These are phyloP conservation scores for Talaromyces wortmannii DNA, from an alignment of 495 filamentous ascomycete species.

Conservation along the genomic window DNA sequence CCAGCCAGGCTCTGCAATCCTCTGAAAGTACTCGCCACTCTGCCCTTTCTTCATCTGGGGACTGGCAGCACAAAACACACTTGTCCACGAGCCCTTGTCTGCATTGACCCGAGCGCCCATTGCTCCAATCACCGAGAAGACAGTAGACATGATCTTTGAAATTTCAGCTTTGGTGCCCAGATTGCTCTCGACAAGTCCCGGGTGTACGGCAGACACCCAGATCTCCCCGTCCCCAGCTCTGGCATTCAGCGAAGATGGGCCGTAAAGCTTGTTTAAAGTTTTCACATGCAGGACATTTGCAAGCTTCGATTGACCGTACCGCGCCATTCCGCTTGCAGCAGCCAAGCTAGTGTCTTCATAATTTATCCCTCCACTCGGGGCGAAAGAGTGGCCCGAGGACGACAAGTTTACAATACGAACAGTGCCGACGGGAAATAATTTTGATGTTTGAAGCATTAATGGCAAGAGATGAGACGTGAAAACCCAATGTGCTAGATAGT, in stretches of 20 bases:
- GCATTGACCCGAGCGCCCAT: neutral
- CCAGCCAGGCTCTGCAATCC: constrained; percentile 4
- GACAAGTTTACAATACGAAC: constrained; percentile 29
- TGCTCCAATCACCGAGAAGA: neutral
- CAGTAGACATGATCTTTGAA: neutral
- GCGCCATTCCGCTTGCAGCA: constrained; percentile 13
- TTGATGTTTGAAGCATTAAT: constrained; percentile 15
- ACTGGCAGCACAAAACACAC: constrained; percentile 5
- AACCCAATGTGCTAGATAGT: constrained; percentile 30
- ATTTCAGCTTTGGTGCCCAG: neutral
- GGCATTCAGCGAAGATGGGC: constrained; percentile 14
- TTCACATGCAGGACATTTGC: constrained; percentile 13
- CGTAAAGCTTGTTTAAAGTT: constrained; percentile 1
- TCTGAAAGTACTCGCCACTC: constrained; percentile 1
- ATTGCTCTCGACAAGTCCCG: constrained; percentile 19
- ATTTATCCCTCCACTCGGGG: constrained; percentile 22
- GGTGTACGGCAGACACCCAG: constrained; percentile 28
- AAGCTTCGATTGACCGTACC: constrained; percentile 35
- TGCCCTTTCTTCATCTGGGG: neutral
- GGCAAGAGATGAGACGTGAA: constrained; percentile 29
- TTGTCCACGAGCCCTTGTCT: neutral
- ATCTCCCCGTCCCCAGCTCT: constrained; percentile 17
- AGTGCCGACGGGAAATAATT: neutral
- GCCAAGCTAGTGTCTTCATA: constrained; percentile 13
- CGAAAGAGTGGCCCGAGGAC: constrained; percentile 19